Evolutionary conservation across 768 basidiomycete genomes (phyloP).

Genomic region (Leccinum fibrillosum): DNA sequence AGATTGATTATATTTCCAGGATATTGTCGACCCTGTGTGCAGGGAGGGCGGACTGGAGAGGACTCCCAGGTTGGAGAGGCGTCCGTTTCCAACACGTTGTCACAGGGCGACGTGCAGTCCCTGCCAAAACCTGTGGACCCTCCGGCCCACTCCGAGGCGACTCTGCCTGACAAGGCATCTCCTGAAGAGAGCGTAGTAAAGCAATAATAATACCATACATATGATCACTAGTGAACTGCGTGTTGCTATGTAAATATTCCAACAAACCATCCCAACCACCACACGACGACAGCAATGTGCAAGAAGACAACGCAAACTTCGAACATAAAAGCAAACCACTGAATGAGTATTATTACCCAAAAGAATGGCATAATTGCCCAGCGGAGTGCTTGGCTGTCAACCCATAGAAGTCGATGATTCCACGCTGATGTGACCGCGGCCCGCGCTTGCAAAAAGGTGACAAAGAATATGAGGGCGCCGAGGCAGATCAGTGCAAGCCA

Average conservation of each 20-base stretch:
- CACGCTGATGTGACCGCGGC: slow-evolving; percentile 53
- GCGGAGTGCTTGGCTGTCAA: slow-evolving; percentile 58
- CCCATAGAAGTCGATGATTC: slow-evolving; percentile 55
- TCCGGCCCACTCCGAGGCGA: not conserved
- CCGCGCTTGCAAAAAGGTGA: slow-evolving; percentile 55
- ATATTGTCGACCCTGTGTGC: slow-evolving; percentile 67
- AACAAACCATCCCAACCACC: slow-evolving; percentile 77
- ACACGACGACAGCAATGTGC: slow-evolving; percentile 55
- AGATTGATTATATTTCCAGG: slow-evolving; percentile 35
- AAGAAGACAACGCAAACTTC: slow-evolving; percentile 57
- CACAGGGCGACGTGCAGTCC: slow-evolving; percentile 4
- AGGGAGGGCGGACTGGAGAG: slow-evolving; percentile 44
- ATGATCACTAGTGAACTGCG: not conserved
- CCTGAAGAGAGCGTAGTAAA: not conserved
- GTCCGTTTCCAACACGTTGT: not conserved
- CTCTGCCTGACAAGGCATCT: slow-evolving; percentile 1
- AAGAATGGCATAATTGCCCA: slow-evolving; percentile 64
- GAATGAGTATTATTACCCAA: slow-evolving; percentile 59
- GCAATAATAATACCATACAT: not conserved
- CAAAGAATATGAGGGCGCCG: slow-evolving; percentile 42
- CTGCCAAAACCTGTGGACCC: slow-evolving; percentile 1
- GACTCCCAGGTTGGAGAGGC: slow-evolving; percentile 21
- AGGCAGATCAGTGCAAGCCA: slow-evolving; percentile 63
- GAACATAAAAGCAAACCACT: slow-evolving; percentile 62
- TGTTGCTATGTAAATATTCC: slow-evolving; percentile 43